Conservation (phyloP, 805 yeast species). For the Cyberlindnera sargentensis region DNA sequence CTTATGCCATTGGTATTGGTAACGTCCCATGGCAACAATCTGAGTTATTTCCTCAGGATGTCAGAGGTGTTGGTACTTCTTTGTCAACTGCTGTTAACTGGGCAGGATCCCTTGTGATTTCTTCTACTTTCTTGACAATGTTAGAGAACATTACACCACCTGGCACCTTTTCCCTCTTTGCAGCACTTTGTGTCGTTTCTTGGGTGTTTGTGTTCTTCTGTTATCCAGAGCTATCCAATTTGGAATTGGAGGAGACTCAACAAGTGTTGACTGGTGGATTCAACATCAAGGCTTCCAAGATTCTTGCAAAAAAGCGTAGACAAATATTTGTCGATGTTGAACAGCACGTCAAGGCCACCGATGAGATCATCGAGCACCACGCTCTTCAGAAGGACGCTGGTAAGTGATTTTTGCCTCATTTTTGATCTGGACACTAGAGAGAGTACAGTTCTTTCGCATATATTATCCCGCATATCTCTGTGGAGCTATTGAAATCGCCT, state of each 20-base stretch:
- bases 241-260: constrained; percentile 89
- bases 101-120: constrained; percentile 89
- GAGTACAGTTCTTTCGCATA: too few relatives aligned
- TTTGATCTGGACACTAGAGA: too few relatives aligned
- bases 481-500: too few relatives aligned
- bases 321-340: constrained; percentile 19
- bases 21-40: constrained; percentile 98
- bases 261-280: constrained; percentile 76
- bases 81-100: constrained; percentile 91
- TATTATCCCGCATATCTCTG: too few relatives aligned
- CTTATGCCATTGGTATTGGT: constrained; percentile 92
- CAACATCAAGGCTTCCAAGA: constrained; percentile 62
- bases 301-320: constrained; percentile 42
- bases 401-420: too few relatives aligned
- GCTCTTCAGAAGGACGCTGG: not conserved
- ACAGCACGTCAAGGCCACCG: constrained; percentile 19
- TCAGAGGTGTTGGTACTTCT: constrained; percentile 88
- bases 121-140: constrained; percentile 92
- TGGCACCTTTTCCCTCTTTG: constrained; percentile 89
- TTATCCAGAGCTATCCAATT: constrained; percentile 87
- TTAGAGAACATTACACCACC: constrained; percentile 88
- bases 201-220: constrained; percentile 71
- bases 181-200: constrained; percentile 69
- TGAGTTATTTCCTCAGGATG: constrained; percentile 89
- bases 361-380: constrained; percentile 23